Base-by-base conservation (phyloP, 371 early-diverging fungal species). In the Zychaea mexicana region DNA sequence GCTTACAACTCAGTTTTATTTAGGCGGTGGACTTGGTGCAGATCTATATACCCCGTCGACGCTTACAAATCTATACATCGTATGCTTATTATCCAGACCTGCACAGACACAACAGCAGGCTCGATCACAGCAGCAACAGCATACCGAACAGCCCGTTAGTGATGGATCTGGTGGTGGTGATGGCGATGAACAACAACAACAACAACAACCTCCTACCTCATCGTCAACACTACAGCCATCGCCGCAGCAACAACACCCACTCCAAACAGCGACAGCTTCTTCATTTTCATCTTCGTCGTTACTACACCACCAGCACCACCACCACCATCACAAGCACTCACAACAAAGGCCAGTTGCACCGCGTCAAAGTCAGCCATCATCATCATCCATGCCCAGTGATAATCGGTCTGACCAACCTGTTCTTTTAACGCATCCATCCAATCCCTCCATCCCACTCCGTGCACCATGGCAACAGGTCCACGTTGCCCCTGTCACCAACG, bases 1-100 rank as follows among this genome's bases (percentile, higher is more conserved):
- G 32, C 61, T 83, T 3, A 83, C 76, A 55, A 71, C 85, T 7
- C 65, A 77, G 12, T 76, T 84, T 64, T 85, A 84, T 65, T 61
- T 88, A 17, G 88, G 86, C 13, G 88, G 85, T 32, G 88, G 88
- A 8, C 67, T 86, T 7, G 86, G 86, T 49, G 85, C 84, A 1
- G 81, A 88, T 61, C 66, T 86, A 1, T 71, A 65, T 60, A 53
- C 67, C 21, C 64, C 68, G 2, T 42, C 49, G 1, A 78, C 71
- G 3, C 60, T 72, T 12, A 60, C 69, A 2, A 72, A 66, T 45
- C 68, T 76, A 5, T 78, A 78, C 39, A 74, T 81, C 55, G 78
- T 81, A 9, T 67, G 67, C 19, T 36, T 67, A 8, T 59, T 67
- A n/a, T 63, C 63, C 9, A 26, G 54, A n/a, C 70, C 74, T 26